Evolutionary conservation across 495 filamentous ascomycete genomes (phyloP), one percentile per base, ranked within the genome.

Genomic region (Hypoxylon perforatum): DNA sequence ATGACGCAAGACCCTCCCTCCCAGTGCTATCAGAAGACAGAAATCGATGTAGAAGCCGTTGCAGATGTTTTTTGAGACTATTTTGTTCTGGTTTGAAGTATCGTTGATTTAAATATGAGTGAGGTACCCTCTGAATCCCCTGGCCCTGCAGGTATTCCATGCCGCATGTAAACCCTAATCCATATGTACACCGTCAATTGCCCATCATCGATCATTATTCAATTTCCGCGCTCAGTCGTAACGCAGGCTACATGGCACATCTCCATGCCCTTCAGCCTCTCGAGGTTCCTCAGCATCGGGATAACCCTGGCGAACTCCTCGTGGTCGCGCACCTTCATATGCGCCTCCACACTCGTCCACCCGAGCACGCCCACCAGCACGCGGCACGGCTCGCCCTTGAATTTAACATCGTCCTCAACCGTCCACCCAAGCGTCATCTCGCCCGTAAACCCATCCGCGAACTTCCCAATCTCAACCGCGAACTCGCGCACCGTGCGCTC

Each of bases 291-390:
- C 22, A 70, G 2, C 49, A 42, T 8, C 9, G 47, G 28, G 4
- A 72, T 11, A 2, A 36, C 23, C 47, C 73, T 67, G 9, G 53
- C 61, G 65, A 88, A 89, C 17, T 69, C 75, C 51, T 81, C 66
- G 12, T 79, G 80, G 55, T 80, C 76, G 52, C 81, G 78, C 21
- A 77, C 82, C 58, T 71, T 58, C 73, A 74, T 69, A 71, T 88
- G 86, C 57, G 74, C 76, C 35, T 88, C 84, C 9, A 83, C 72
- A 61, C 77, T 84, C 18, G 80, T 76, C 86, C 87, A 90, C 2
- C 85, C 87, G 23, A 85, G 39, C 14, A 60, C 74, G 28, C 82
- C 57, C 0, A 86, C 62, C 41, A 76, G 70, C 47, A 77, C 66
- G 35, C 77, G 76, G 18, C 77, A 77, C 63, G 77, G 72, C 19